phyloP scores from a whole-genome alignment of 768 basidiomycete genomes.

The Clitopilus hobsonii region DNA sequence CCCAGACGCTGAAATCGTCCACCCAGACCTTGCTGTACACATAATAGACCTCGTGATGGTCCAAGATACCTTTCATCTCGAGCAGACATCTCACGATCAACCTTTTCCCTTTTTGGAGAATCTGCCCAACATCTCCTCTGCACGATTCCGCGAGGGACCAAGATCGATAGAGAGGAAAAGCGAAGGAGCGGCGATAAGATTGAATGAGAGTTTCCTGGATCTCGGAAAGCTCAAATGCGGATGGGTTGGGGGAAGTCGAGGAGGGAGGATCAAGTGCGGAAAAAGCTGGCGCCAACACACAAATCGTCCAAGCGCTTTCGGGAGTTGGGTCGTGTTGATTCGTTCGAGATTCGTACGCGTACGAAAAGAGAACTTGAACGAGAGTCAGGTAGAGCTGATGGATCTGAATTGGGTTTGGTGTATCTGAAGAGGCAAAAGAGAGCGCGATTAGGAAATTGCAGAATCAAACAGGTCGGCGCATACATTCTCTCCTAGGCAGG shows the following conservation, averaged over 20 bases:
- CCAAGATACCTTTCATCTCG: slow-evolving; percentile 68
- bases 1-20: slow-evolving; percentile 83
- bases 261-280: slow-evolving; percentile 76
- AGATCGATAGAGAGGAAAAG: slow-evolving; percentile 78
- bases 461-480: slow-evolving; percentile 12
- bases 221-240: slow-evolving; percentile 38
- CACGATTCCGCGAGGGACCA: slow-evolving; percentile 71
- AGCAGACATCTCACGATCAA: slow-evolving; percentile 61
- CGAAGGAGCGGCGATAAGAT: slow-evolving; percentile 70
- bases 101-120: slow-evolving; percentile 59
- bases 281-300: slow-evolving; percentile 67
- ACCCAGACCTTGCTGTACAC: slow-evolving; percentile 87
- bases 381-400: slow-evolving; percentile 66
- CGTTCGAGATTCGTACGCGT: slow-evolving; percentile 76
- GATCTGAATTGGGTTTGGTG: slow-evolving; percentile 50
- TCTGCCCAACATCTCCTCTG: slow-evolving; percentile 51
- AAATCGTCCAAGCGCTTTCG: slow-evolving; percentile 87
- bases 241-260: slow-evolving; percentile 12
- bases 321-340: slow-evolving; percentile 77
- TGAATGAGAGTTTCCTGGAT: slow-evolving; percentile 47
- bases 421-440: slow-evolving; percentile 38
- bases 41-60: slow-evolving; percentile 83
- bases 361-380: slow-evolving; percentile 70
- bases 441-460: neutral
- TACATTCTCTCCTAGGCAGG: slow-evolving; percentile 52